phyloP scores from a whole-genome alignment of 2,329 filamentous ascomycete species.

The Penicillium hesseltinei region DNA sequence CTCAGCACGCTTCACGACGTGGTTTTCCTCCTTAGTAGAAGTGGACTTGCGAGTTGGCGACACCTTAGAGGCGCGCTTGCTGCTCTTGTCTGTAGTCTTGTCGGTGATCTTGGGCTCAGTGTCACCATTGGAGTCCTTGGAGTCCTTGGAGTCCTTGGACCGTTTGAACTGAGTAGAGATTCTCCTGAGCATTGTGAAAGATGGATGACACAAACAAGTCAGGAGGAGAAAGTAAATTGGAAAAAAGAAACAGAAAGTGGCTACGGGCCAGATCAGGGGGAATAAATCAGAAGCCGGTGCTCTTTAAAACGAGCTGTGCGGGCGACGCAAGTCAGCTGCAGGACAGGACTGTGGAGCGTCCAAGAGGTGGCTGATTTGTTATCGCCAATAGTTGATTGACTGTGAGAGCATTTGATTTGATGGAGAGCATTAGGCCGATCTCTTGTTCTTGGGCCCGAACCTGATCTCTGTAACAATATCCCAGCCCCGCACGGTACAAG shows the following conservation, averaged over 20 bases:
- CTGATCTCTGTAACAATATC: slow-evolving; percentile 8
- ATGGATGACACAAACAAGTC: slow-evolving; percentile 6
- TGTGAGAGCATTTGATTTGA: slow-evolving; percentile 19
- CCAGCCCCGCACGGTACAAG: slow-evolving; percentile 25
- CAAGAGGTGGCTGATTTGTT: slow-evolving; percentile 24
- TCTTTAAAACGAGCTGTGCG: slow-evolving; percentile 25
- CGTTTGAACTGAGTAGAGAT: slow-evolving; percentile 42
- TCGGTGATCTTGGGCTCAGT: slow-evolving; percentile 30
- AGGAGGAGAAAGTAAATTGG: slow-evolving; percentile 3
- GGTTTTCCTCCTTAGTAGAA: slow-evolving; percentile 28
- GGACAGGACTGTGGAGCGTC: slow-evolving; percentile 26
- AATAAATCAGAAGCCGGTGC: slow-evolving; percentile 14
- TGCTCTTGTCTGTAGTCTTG: slow-evolving; percentile 14
- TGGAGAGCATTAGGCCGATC: slow-evolving; percentile 19
- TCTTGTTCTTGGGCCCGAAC: slow-evolving; percentile 7
- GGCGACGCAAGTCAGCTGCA: slow-evolving; percentile 22
- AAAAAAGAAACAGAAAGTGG: background rate
- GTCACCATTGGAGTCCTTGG: slow-evolving; percentile 34
- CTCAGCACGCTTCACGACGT: slow-evolving; percentile 39
- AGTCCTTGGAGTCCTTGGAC: slow-evolving; percentile 15
- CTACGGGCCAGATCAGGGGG: slow-evolving; percentile 15
- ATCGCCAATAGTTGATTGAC: slow-evolving; percentile 29
- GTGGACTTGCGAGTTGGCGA: slow-evolving; percentile 25
- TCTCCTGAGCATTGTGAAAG: slow-evolving; percentile 40
- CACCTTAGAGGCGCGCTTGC: slow-evolving; percentile 36